Base-by-base conservation (phyloP, 106 monocot species). In the Gastrodia elata region DNA sequence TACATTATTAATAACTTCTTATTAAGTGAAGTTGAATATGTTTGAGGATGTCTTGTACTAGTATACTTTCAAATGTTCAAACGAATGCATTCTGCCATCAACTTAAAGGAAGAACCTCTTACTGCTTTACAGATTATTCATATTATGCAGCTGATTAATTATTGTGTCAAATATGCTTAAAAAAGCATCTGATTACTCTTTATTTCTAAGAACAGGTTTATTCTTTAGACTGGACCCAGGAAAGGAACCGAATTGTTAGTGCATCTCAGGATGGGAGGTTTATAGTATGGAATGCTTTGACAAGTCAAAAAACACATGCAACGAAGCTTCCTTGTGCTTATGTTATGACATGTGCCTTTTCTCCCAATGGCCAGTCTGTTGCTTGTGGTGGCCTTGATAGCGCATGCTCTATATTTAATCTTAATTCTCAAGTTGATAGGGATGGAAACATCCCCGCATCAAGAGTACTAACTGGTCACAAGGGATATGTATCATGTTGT, bases 221-320 rank as follows among this genome's bases (percentile, higher is more conserved):
- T 81, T 87, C 89, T 42, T 57, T 97, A 75, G 92, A 97, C 73
- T 97, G 96, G 96, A 79, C 90, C 67, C 79, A 79, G 76, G 96
- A 97, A 81, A 92, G 78, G 79, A 97, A 97, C 82, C 75, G 92
- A 44, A 92, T 97, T 68, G 92, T 97, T 73, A 97, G 92, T 70
- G 96, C 90, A 18, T 90, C 92, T 70, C 96, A 88, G 72, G 96
- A 97, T 81, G 96, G 96, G 64, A 85, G 90, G 74, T 74, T 97
- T 65, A 92, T 92, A 68, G 92, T 97, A n/a, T 97, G 96, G 96
- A 97, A 97, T 82, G 90, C 96, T 68, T 82, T 97, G 49, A 97
- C 96, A 73, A 97, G 96, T 72, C 96, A 97, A 79, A 97, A 97
- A 79, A 97, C 90, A 40, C 92, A 92, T 84, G 88, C 90, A 0